Evolutionary conservation across 495 filamentous ascomycete species (phyloP), one percentile per base, ranked within the genome.

Genomic region (Penicillium soppii): DNA sequence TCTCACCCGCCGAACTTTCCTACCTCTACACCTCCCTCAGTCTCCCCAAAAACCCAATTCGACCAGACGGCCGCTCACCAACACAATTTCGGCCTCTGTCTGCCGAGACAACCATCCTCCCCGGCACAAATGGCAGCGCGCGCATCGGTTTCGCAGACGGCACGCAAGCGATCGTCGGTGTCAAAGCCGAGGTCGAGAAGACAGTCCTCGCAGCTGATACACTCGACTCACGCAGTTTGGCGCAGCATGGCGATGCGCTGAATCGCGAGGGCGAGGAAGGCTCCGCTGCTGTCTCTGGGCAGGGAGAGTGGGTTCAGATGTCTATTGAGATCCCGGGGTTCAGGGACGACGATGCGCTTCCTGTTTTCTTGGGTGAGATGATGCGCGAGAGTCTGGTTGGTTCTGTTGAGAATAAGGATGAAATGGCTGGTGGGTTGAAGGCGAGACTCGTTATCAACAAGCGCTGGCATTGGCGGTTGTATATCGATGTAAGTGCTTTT

Each of bases 1-100:
- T 98, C 71, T 96, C 91, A 17, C 92, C 92, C 33, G 90, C 94
- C 57, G 95, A 98, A 70, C 90, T 97, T 58, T 89, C 92, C 66
- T 98, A 96, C 79, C 84, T 97, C 40, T 91, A 92, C 81, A 81
- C 85, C 47, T 94, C 94, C 4, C 90, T 98, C 59, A 76, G 82
- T 9, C 77, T 78, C 33, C 81, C 85, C 26, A 69, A 71, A 12
- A 86, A 83, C n/a, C 90, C 94, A 6, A 86, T 97, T 63, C 92
- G 94, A 22, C 90, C 92, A 17, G 94, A 98, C 66, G 84, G 82
- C 53, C 90, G 92, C 66, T 76, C 83, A 17, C 76, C 90, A 6
- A 87, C 84, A 13, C 88, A 95, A 63, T 97, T 97, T 77, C 91
- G 94, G 2, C 91, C 92, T 0, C 72, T 98, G 2, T 75, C 86